These are phyloP conservation scores for Termitomyces sp. DNA, from an alignment of 768 basidiomycete species.

Conservation along the genomic window DNA sequence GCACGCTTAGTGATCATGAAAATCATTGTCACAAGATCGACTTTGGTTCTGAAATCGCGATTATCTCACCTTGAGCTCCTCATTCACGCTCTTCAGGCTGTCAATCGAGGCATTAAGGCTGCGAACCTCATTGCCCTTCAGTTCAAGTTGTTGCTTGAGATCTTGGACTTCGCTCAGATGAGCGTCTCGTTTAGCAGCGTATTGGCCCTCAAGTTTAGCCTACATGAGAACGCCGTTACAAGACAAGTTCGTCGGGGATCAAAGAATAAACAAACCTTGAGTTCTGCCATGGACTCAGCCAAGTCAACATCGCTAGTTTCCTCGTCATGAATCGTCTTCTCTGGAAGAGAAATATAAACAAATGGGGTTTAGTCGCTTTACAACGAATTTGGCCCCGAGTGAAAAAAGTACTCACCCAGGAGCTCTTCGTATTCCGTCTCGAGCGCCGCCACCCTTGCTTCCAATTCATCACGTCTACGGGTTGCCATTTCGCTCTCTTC, in stretches of 20 bases:
- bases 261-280: constrained; percentile 60
- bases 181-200: constrained; percentile 88
- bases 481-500: constrained; percentile 89
- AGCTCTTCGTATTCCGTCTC: constrained; percentile 97
- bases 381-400: constrained; percentile 7
- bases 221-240: constrained; percentile 30
- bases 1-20: constrained; percentile 64
- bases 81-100: constrained; percentile 92
- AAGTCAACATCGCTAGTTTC: constrained; percentile 82
- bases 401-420: constrained; percentile 59
- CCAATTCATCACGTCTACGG: constrained; percentile 84
- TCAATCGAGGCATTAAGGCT: constrained; percentile 85
- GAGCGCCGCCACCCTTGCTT: constrained; percentile 72
- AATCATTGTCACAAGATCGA: constrained; percentile 14
- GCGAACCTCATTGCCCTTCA: constrained; percentile 80
- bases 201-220: constrained; percentile 94
- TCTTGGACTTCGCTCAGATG: constrained; percentile 81
- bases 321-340: constrained; percentile 90
- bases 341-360: constrained; percentile 37
- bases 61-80: constrained; percentile 85
- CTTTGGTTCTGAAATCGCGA: constrained; percentile 4
- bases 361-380: constrained; percentile 17
- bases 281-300: constrained; percentile 81
- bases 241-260: constrained; percentile 13
- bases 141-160: constrained; percentile 87